These are phyloP conservation scores for Candida anglica DNA, from an alignment of 805 yeast genomes.

Conservation along the genomic window DNA sequence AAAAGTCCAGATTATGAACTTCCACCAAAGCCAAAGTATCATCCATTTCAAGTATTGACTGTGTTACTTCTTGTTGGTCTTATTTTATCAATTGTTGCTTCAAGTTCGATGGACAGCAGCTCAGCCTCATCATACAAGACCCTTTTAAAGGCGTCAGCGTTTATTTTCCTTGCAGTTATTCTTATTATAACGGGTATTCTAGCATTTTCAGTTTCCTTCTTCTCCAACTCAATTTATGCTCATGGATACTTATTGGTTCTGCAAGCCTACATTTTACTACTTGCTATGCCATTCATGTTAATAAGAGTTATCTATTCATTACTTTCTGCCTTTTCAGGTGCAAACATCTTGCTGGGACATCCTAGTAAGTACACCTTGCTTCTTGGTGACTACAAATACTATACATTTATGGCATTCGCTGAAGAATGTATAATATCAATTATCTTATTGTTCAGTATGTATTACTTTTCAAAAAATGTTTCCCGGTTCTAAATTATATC, in stretches of 20 bases:
- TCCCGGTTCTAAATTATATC: no score
- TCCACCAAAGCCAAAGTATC: slow-evolving; percentile 4
- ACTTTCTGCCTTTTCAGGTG: slow-evolving; percentile 10
- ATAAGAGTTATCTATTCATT: slow-evolving; percentile 11
- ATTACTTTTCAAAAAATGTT: neutral
- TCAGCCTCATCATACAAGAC: slow-evolving; percentile 1
- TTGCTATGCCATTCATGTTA: slow-evolving; percentile 6
- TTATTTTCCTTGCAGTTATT: slow-evolving; percentile 10
- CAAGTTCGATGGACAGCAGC: slow-evolving; percentile 3
- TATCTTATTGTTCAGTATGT: neutral
- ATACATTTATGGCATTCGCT: slow-evolving; percentile 3
- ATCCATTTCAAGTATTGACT: slow-evolving; percentile 8
- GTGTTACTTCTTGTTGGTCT: slow-evolving; percentile 9
- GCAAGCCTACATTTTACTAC: slow-evolving; percentile 4
- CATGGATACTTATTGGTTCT: neutral
- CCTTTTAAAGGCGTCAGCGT: slow-evolving; percentile 7
- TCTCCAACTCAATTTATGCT: neutral
- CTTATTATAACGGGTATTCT: slow-evolving; percentile 5
- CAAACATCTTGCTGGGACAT: slow-evolving; percentile 3
- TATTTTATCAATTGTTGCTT: slow-evolving; percentile 8
- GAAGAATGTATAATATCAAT: slow-evolving; percentile 2
- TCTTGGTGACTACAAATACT: slow-evolving; percentile 3
- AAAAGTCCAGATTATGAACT: neutral
- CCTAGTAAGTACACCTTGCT: slow-evolving; percentile 11
- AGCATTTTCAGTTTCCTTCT: neutral